phyloP scores from a whole-genome alignment of 2,329 filamentous ascomycete species.

The Escovopsis sp. region DNA sequence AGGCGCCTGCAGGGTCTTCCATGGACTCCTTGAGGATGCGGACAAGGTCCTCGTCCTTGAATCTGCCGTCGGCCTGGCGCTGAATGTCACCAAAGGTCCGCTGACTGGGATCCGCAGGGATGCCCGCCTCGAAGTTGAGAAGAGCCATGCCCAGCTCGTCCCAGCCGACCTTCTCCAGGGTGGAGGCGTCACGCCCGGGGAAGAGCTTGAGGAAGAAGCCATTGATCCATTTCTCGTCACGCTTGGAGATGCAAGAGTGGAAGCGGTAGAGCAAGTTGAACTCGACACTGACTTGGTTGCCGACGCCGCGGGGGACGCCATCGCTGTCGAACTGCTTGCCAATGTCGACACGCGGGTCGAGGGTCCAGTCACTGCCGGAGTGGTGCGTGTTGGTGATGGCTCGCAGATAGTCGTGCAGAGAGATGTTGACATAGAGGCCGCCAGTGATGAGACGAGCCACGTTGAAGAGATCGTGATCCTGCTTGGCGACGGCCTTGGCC shows the following conservation, averaged over 20 bases:
- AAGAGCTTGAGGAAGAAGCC: conserved; percentile 35
- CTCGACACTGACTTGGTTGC: conserved; percentile 53
- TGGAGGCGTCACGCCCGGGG: conserved; percentile 12
- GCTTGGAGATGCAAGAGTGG: conserved; percentile 45
- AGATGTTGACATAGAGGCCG: conserved; percentile 43
- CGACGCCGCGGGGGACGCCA: conserved; percentile 38
- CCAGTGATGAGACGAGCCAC: conserved; percentile 38
- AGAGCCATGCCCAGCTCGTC: conserved; percentile 25
- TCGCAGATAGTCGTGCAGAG: conserved; percentile 43
- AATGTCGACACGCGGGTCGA: conserved; percentile 49
- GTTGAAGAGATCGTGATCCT: conserved; percentile 41
- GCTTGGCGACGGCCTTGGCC: conserved; percentile 23
- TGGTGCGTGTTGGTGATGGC: conserved; percentile 47
- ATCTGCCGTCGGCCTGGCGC: conserved; percentile 33
- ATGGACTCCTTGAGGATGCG: conserved; percentile 31
- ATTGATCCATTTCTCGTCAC: conserved; percentile 48
- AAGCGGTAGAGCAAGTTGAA: conserved; percentile 56
- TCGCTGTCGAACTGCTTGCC: conserved; percentile 29
- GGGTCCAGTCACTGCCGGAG: conserved; percentile 43
- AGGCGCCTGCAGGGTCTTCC: conserved; percentile 18
- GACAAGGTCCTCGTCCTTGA: conserved; percentile 40
- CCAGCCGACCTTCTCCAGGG: conserved; percentile 19
- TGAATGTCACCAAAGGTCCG: conserved; percentile 35
- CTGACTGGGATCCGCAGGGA: conserved; percentile 27
- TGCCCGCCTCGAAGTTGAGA: conserved; percentile 22